These are phyloP conservation scores for Cladosporium oxysporum DNA, from an alignment of 2,329 filamentous ascomycete genomes.

Conservation along the genomic window DNA sequence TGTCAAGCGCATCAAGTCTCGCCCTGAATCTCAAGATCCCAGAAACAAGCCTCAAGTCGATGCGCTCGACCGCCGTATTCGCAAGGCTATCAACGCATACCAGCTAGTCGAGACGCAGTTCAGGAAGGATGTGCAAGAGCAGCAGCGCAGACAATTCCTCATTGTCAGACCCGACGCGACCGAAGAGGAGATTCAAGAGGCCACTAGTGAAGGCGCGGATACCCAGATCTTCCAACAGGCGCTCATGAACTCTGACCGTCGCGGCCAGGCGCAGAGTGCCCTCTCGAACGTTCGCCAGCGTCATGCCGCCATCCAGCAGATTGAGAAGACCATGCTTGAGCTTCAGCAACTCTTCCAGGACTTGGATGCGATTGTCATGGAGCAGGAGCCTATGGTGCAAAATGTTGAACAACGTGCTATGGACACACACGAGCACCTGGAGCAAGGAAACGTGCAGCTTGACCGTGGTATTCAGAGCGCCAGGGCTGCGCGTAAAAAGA, in stretches of 20 bases:
- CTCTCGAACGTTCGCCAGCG: slow-evolving; percentile 79
- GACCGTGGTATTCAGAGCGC: slow-evolving; percentile 80
- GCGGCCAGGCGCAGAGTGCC: slow-evolving; percentile 77
- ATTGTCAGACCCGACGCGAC: slow-evolving; percentile 73
- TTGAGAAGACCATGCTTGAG: slow-evolving; percentile 86
- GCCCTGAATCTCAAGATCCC: slow-evolving; percentile 68
- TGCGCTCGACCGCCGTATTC: slow-evolving; percentile 75
- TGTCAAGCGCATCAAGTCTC: slow-evolving; percentile 79
- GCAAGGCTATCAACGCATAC: slow-evolving; percentile 78
- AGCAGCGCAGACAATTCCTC: slow-evolving; percentile 85
- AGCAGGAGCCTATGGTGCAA: slow-evolving; percentile 78
- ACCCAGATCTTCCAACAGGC: slow-evolving; percentile 87
- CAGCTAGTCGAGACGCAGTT: slow-evolving; percentile 79
- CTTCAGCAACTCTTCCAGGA: slow-evolving; percentile 86
- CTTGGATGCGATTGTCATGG: slow-evolving; percentile 79
- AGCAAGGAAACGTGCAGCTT: slow-evolving; percentile 82
- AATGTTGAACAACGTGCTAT: slow-evolving; percentile 86
- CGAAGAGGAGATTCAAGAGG: slow-evolving; percentile 73
- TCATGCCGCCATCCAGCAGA: slow-evolving; percentile 85
- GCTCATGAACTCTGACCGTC: slow-evolving; percentile 76
- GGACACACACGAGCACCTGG: slow-evolving; percentile 80
- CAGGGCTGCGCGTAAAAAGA: slow-evolving; percentile 80
- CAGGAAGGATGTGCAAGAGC: slow-evolving; percentile 75
- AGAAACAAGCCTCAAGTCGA: slow-evolving; percentile 80
- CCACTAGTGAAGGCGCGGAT: slow-evolving; percentile 70